These are phyloP conservation scores for Stereocaulon alpinum DNA, from an alignment of 495 filamentous ascomycete genomes.

Conservation along the genomic window DNA sequence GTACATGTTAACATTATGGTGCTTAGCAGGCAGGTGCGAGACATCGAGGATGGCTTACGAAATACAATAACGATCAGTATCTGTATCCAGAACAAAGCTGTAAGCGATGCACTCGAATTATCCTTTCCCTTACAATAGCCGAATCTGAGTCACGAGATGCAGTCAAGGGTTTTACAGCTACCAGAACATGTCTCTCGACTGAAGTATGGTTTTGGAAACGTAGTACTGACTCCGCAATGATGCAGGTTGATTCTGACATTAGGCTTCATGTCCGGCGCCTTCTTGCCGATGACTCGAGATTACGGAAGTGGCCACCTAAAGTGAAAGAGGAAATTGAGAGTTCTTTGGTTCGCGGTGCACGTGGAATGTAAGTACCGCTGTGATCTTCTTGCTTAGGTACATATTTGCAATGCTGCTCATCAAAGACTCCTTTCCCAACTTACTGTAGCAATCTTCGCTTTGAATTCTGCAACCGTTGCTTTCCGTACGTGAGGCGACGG, in stretches of 20 bases:
- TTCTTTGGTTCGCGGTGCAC: background rate
- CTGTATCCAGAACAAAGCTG: background rate
- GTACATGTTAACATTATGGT: background rate
- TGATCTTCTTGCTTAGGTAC: too few species aligned
- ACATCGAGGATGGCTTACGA: slow-evolving; percentile 7
- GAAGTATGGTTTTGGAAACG: too few species aligned
- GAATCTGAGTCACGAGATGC: too few species aligned
- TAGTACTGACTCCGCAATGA: too few species aligned
- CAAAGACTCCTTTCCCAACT: background rate
- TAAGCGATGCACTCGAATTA: too few species aligned
- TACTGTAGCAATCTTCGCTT: background rate
- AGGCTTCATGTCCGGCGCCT: background rate
- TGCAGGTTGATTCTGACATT: slow-evolving; percentile 5
- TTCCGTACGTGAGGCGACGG: too few species aligned
- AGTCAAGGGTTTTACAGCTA: too few species aligned
- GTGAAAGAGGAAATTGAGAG: slow-evolving; percentile 6
- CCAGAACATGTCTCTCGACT: too few species aligned
- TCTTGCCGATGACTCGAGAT: slow-evolving; percentile 1
- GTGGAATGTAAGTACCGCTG: slow-evolving; percentile 10
- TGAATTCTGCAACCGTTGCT: too few species aligned
- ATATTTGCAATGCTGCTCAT: too few species aligned
- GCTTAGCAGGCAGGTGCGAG: slow-evolving; percentile 5
- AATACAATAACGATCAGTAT: background rate
- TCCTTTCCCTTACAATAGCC: too few species aligned
- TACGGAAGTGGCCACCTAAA: slow-evolving; percentile 1